Evolutionary conservation across 2,329 filamentous ascomycete genomes (phyloP).

Genomic region (Paracoccidioides brasiliensis): DNA sequence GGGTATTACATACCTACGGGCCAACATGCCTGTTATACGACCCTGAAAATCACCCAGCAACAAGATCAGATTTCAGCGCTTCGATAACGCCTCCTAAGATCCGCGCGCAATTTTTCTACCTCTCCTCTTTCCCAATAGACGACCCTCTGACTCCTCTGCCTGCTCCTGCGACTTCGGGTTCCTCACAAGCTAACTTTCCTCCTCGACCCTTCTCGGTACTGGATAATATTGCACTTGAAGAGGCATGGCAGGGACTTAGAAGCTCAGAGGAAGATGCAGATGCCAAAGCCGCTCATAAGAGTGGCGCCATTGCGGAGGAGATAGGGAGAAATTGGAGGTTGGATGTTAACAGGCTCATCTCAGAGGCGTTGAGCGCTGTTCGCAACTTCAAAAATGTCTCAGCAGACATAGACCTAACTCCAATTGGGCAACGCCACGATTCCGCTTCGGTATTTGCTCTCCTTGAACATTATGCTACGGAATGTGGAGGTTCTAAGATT

Average conservation of each 20-base stretch:
- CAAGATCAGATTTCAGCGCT: conserved; percentile 14
- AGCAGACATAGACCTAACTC: neutral
- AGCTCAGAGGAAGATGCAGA: conserved; percentile 5
- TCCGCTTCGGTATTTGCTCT: neutral
- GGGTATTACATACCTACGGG: conserved; percentile 45
- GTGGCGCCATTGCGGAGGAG: neutral
- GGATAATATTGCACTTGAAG: conserved; percentile 69
- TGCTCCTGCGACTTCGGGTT: conserved; percentile 36
- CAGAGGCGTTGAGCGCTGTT: neutral
- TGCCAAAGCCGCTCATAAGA: conserved; percentile 7
- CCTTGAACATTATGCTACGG: neutral
- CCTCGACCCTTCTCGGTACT: conserved; percentile 65
- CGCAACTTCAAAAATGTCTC: neutral
- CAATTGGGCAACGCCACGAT: neutral
- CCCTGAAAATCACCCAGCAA: conserved; percentile 18
- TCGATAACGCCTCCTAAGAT: conserved; percentile 41
- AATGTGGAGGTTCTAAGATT: neutral
- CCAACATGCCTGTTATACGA: conserved; percentile 41
- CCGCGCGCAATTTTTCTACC: conserved; percentile 71
- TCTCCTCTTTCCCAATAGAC: conserved; percentile 69
- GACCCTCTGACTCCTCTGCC: conserved; percentile 64
- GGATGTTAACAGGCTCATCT: neutral
- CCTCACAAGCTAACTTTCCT: conserved; percentile 43
- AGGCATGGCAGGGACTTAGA: conserved; percentile 55
- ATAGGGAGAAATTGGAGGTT: neutral